Conservation (phyloP, 2,329 filamentous ascomycete genomes). For the Verticillium dahliae region DNA sequence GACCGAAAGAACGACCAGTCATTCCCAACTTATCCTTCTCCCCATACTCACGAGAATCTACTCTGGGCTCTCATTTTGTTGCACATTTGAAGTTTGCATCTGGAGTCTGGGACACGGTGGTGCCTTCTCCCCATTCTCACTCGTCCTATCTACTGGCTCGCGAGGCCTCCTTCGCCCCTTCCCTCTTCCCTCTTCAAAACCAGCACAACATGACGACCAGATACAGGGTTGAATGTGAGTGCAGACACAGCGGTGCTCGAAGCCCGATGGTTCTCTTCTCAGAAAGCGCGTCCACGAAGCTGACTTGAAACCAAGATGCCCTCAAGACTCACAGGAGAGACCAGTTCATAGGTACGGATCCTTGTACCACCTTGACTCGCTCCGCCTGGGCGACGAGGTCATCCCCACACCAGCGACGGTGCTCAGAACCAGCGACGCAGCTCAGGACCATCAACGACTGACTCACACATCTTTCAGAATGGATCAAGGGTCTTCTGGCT, state of each 20-base stretch:
- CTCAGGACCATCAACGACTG: slow-evolving; percentile 1
- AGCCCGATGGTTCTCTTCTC: background rate
- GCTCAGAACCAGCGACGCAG: too few species aligned
- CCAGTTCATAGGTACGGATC: slow-evolving; percentile 66
- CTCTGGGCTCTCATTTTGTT: background rate
- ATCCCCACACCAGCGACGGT: too few species aligned
- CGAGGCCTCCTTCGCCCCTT: background rate
- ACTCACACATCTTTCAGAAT: slow-evolving; percentile 50
- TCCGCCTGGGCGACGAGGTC: background rate
- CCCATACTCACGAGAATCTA: background rate
- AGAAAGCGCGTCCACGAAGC: background rate
- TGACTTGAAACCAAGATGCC: slow-evolving; percentile 37
- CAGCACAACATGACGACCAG: slow-evolving; percentile 48
- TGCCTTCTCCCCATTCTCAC: background rate
- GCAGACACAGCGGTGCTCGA: background rate
- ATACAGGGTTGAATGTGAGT: slow-evolving; percentile 69
- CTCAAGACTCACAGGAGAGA: slow-evolving; percentile 83
- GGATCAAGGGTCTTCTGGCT: slow-evolving; percentile 91
- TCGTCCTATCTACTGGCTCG: background rate
- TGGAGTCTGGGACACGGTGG: background rate
- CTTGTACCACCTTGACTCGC: background rate
- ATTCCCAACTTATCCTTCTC: background rate
- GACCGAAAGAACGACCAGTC: background rate
- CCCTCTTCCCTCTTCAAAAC: background rate
- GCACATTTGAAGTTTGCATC: background rate